A percentile compares a stretch with the other conserved stretches of the same genome.
Evolutionary conservation across 2,329 filamentous ascomycete species (phyloP).

Genomic region (Thielaviopsis cerberus): DNA sequence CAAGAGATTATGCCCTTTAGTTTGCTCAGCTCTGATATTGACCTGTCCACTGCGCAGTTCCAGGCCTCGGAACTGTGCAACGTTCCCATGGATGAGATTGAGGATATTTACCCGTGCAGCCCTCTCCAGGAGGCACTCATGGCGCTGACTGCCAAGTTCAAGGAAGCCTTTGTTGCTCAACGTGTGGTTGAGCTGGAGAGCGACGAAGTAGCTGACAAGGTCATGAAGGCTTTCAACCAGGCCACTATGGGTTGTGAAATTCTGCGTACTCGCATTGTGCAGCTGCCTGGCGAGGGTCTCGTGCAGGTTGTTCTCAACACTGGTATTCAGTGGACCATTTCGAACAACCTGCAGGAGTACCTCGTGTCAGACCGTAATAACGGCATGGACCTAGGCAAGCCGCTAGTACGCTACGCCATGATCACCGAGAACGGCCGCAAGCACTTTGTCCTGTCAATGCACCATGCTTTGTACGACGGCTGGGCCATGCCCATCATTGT

Average conservation of each 20-base stretch:
- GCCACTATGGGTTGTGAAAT: slow-evolving; percentile 22
- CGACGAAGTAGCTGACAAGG: slow-evolving; percentile 19
- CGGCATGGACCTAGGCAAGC: slow-evolving; percentile 26
- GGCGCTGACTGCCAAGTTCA: slow-evolving; percentile 31
- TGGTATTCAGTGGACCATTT: slow-evolving; percentile 20
- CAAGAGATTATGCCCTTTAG: slow-evolving; percentile 22
- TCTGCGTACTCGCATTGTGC: slow-evolving; percentile 31
- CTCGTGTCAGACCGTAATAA: slow-evolving; percentile 23
- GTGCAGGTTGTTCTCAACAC: slow-evolving; percentile 29
- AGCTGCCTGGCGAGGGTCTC: slow-evolving; percentile 25
- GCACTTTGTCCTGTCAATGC: slow-evolving; percentile 34
- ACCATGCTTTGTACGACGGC: slow-evolving; percentile 38
- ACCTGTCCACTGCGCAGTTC: slow-evolving; percentile 19
- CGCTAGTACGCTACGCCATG: slow-evolving; percentile 28
- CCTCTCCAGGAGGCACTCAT: slow-evolving; percentile 36
- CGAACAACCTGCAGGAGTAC: slow-evolving; percentile 22
- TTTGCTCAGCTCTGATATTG: slow-evolving; percentile 18
- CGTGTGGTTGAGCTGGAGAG: slow-evolving; percentile 24
- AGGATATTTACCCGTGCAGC: slow-evolving; percentile 36
- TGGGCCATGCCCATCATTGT: slow-evolving; percentile 35
- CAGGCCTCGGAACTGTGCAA: slow-evolving; percentile 25
- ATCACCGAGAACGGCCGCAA: slow-evolving; percentile 20
- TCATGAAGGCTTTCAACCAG: slow-evolving; percentile 26
- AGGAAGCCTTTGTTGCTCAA: slow-evolving; percentile 34
- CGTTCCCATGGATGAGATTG: slow-evolving; percentile 20